Conservation (phyloP, 768 basidiomycete genomes). For the Jaapia argillacea region DNA sequence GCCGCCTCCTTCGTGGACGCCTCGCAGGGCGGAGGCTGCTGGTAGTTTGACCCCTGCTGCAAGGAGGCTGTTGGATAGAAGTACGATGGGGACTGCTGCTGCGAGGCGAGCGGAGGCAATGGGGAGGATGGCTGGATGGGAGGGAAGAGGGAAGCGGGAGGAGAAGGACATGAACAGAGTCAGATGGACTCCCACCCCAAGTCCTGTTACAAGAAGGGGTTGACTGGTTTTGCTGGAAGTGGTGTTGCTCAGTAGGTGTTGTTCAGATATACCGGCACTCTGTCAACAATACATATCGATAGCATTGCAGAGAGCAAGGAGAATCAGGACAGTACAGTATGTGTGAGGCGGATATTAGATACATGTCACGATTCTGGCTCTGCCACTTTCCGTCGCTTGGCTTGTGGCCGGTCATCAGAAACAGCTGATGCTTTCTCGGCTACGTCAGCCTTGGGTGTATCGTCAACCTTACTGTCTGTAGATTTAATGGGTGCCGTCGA, state of each 20-base stretch:
- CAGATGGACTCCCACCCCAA: slow-evolving; percentile 76
- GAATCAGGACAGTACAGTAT: no score
- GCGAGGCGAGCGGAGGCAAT: slow-evolving; percentile 58
- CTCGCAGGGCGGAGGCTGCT: slow-evolving; percentile 58
- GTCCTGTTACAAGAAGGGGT: slow-evolving; percentile 26
- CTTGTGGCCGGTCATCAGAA: slow-evolving; percentile 24
- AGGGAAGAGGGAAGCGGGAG: slow-evolving; percentile 29
- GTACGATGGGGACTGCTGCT: slow-evolving; percentile 55
- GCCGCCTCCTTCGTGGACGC: slow-evolving; percentile 76
- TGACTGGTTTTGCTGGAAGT: no score
- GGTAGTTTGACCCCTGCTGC: slow-evolving; percentile 86
- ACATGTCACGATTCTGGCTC: no score
- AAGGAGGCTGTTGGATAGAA: slow-evolving; percentile 61
- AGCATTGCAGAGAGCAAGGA: no score
- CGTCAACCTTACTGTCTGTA: slow-evolving; percentile 9
- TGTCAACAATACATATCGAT: no score
- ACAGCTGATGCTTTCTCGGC: slow-evolving; percentile 6
- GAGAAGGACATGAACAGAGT: slow-evolving; percentile 57
- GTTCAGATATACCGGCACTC: slow-evolving; percentile 8
- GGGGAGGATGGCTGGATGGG: slow-evolving; percentile 50
- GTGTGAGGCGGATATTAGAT: no score
- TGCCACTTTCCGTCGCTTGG: slow-evolving; percentile 52
- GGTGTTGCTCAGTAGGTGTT: no score
- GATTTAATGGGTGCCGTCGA: slow-evolving; percentile 4
- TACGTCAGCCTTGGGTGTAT: slow-evolving; percentile 12